Percentiles rank a stretch among this genome's conserved stretches.
Evolutionary conservation across 208 protist genomes (phyloP).

Genomic region (Phytomonas sp.): DNA sequence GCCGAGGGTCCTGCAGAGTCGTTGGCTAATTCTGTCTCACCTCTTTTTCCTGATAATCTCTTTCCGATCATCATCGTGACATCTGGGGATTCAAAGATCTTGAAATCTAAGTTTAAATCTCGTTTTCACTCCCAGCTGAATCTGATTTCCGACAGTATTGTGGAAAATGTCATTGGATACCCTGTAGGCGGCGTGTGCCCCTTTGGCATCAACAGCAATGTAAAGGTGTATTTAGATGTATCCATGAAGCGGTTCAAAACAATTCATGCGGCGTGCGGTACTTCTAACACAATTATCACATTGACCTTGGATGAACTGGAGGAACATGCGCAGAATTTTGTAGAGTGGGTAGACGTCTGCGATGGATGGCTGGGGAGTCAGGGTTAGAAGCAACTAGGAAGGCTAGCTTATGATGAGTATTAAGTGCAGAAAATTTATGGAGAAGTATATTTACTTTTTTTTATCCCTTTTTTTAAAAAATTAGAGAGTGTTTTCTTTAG

Average conservation of each 20-base stretch:
- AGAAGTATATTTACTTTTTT: neutral
- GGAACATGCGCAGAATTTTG: conserved; percentile 37
- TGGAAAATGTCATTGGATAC: conserved; percentile 38
- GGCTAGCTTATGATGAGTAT: neutral
- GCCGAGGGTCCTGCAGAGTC: neutral
- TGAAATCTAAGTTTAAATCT: conserved; percentile 32
- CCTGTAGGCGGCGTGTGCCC: conserved; percentile 52
- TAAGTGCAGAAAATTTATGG: neutral
- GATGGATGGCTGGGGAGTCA: conserved; percentile 23
- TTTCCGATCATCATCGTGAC: conserved; percentile 35
- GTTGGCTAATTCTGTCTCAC: neutral
- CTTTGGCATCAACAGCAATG: conserved; percentile 37
- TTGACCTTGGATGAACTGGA: conserved; percentile 49
- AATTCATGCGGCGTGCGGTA: conserved; percentile 45
- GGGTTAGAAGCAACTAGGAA: neutral
- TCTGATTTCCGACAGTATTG: conserved; percentile 47
- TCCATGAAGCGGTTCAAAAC: conserved; percentile 48
- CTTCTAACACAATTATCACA: conserved; percentile 28
- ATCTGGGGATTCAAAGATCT: conserved; percentile 43
- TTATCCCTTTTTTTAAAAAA: neutral
- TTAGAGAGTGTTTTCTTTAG: neutral
- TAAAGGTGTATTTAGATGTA: conserved; percentile 56
- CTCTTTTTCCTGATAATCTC: neutral
- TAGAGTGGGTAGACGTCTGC: conserved; percentile 68
- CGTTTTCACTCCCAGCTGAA: conserved; percentile 32